Percentiles rank a stretch among this genome's conserved stretches.
phyloP scores from a whole-genome alignment of 1,284 basidiomycete species.

The Sporisorium graminicola region DNA sequence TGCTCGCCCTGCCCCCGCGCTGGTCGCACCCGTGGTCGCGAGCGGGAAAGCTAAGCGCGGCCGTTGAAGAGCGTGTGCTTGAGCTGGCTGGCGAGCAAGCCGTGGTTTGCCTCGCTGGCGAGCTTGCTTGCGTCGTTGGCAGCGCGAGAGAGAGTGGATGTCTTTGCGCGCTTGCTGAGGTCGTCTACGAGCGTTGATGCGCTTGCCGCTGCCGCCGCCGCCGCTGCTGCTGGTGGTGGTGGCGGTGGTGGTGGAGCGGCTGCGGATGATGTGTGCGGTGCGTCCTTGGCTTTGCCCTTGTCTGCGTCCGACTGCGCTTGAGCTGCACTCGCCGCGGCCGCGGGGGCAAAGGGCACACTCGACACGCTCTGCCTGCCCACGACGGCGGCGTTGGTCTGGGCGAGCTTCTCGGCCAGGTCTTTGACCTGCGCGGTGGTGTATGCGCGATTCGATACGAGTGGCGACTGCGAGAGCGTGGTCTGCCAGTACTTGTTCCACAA shows the following conservation, averaged over 20 bases:
- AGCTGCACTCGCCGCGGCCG: not conserved
- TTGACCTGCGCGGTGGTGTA: slow-evolving; percentile 89
- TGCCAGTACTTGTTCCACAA: slow-evolving; percentile 99
- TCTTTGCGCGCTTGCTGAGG: not conserved
- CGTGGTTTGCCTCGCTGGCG: slow-evolving; percentile 88
- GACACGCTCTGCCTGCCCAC: not conserved
- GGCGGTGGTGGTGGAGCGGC: not conserved
- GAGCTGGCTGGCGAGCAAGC: slow-evolving; percentile 86
- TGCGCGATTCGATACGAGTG: slow-evolving; percentile 88
- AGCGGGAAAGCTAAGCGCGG: too few species aligned
- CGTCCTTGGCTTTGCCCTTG: not conserved
- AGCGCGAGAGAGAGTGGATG: slow-evolving; percentile 10
- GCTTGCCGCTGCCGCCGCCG: not conserved
- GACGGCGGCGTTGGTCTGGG: slow-evolving; percentile 18
- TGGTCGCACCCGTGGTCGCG: too few species aligned
- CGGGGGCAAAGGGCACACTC: slow-evolving; percentile 5
- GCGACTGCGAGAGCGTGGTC: slow-evolving; percentile 90
- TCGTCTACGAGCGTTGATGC: slow-evolving; percentile 1
- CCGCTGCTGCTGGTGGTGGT: not conserved
- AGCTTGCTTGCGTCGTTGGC: slow-evolving; percentile 79
- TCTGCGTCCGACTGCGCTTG: not conserved
- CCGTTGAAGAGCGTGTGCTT: slow-evolving; percentile 75
- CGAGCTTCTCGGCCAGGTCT: slow-evolving; percentile 88
- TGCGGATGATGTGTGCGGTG: not conserved
- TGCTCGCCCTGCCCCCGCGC: too few species aligned